These are phyloP conservation scores for Pogostemon cablin DNA, from an alignment of 257 asterid species.

Conservation along the genomic window DNA sequence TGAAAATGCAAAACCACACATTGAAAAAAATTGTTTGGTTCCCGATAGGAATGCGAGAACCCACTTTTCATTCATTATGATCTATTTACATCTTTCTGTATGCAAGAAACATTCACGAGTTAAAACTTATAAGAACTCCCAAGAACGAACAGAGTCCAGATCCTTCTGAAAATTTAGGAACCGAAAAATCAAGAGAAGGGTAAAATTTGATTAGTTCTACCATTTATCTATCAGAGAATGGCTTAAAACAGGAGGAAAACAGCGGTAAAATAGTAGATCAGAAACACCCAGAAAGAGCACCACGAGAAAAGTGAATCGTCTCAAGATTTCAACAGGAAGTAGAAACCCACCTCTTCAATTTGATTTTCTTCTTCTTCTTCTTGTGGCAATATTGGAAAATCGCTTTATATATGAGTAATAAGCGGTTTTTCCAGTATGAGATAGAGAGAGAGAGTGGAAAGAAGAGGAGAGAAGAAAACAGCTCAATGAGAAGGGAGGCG, in stretches of 20 bases:
- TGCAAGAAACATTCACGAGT: not conserved
- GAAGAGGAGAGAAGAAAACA: constrained; percentile 4
- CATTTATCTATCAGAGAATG: no score
- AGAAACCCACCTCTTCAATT: not conserved
- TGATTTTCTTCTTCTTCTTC: not conserved
- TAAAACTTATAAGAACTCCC: not conserved
- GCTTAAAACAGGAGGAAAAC: not conserved
- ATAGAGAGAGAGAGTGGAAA: not conserved
- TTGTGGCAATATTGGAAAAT: constrained; percentile 28
- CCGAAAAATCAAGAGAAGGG: no score
- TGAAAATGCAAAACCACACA: not conserved
- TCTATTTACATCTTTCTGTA: not conserved
- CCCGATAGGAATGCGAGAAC: not conserved
- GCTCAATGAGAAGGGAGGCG: constrained; percentile 44
- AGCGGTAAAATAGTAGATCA: not conserved
- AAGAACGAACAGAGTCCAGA: no score
- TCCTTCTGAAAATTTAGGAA: no score
- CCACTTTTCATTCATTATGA: not conserved
- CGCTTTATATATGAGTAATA: constrained; percentile 30
- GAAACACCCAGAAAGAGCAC: not conserved
- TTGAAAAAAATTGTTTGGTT: not conserved
- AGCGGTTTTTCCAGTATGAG: constrained; percentile 38
- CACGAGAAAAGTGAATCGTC: not conserved
- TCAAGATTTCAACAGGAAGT: not conserved
- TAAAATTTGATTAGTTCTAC: no score